Conservation (phyloP, 2,329 filamentous ascomycete species). For the Trichoderma sp. region DNA sequence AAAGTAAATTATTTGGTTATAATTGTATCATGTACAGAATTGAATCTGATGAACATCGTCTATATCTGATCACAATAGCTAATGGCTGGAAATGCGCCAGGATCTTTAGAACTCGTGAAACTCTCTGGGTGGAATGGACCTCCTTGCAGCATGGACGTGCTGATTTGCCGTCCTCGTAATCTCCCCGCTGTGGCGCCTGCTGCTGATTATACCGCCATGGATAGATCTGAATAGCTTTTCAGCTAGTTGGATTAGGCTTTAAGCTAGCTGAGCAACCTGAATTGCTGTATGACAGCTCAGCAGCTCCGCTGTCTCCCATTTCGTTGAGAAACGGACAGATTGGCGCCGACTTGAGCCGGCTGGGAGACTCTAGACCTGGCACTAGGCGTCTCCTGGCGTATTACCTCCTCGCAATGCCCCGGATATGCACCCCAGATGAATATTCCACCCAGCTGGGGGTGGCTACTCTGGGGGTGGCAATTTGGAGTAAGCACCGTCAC, state of each 20-base stretch:
- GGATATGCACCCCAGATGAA: slow-evolving; percentile 7
- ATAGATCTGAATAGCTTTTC: neutral
- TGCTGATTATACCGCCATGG: neutral
- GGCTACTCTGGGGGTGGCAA: neutral
- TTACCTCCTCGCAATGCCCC: neutral
- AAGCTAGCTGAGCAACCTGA: neutral
- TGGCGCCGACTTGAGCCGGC: neutral
- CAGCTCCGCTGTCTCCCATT: neutral
- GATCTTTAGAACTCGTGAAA: neutral
- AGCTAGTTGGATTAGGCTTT: neutral
- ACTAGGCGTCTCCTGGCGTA: neutral
- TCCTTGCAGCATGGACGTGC: neutral
- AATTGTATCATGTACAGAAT: neutral
- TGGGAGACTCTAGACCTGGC: neutral
- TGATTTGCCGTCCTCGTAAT: neutral
- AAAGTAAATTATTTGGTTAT: neutral
- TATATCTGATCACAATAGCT: neutral
- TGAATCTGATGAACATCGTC: neutral
- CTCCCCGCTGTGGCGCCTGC: neutral
- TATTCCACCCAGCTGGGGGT: neutral
- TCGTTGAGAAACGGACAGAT: neutral
- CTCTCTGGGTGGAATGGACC: neutral
- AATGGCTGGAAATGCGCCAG: neutral
- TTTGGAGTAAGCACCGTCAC: neutral
- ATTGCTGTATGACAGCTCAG: neutral